Evolutionary conservation across 495 filamentous ascomycete species (phyloP).

Genomic region (Podospora pseudopauciseta): DNA sequence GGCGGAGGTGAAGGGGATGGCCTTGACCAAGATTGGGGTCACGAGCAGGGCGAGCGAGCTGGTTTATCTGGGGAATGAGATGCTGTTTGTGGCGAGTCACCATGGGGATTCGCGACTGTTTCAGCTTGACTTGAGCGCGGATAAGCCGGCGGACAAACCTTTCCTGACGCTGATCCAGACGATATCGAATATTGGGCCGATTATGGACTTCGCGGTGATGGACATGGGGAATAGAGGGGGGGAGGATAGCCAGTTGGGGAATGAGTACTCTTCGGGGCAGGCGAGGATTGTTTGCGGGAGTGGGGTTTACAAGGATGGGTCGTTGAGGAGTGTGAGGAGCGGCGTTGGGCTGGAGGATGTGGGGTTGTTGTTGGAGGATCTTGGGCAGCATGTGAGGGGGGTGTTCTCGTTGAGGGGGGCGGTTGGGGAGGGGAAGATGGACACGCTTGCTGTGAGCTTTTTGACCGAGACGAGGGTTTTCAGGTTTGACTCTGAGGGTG

Average conservation of each 20-base stretch:
- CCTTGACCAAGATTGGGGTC: conserved; percentile 62
- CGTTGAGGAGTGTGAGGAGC: conserved; percentile 81
- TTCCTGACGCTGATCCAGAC: conserved; percentile 66
- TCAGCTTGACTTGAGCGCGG: conserved; percentile 32
- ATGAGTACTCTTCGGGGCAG: conserved; percentile 90
- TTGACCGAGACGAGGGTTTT: conserved; percentile 82
- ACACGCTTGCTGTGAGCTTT: conserved; percentile 77
- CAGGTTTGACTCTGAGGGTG: conserved; percentile 66
- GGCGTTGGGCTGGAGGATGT: conserved; percentile 91
- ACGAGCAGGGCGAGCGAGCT: conserved; percentile 71
- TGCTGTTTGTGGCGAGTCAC: conserved; percentile 86
- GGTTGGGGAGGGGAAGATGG: conserved; percentile 43
- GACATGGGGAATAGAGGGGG: conserved; percentile 81
- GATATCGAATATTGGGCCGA: conserved; percentile 80
- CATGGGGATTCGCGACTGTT: conserved; percentile 88
- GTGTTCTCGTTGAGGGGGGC: conserved; percentile 55
- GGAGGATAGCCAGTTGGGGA: conserved; percentile 66
- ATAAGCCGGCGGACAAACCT: conserved; percentile 29
- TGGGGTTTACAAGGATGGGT: conserved; percentile 81
- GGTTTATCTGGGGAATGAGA: conserved; percentile 70
- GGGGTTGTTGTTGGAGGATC: conserved; percentile 75
- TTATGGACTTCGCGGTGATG: conserved; percentile 91
- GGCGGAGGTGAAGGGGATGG: conserved; percentile 47
- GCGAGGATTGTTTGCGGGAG: conserved; percentile 90
- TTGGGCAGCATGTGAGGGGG: conserved; percentile 57